These are phyloP conservation scores for Manihot esculenta DNA, from an alignment of 441 rosid species.

Conservation along the genomic window DNA sequence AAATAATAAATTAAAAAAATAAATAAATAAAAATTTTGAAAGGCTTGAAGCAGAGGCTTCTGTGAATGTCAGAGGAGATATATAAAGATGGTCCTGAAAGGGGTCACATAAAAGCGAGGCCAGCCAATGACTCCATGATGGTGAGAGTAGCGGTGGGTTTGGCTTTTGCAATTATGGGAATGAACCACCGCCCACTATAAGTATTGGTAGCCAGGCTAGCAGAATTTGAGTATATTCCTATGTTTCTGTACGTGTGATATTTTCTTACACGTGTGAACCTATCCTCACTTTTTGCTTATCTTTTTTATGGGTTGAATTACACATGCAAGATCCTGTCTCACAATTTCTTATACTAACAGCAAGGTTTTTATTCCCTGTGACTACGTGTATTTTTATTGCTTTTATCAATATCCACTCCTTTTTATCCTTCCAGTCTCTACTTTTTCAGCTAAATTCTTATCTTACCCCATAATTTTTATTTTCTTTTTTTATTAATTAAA, in stretches of 20 bases:
- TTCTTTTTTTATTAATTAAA: too few relatives aligned
- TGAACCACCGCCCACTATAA: background rate
- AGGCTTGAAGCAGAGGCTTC: background rate
- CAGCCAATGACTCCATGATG: background rate
- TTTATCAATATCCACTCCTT: background rate
- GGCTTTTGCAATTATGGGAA: background rate
- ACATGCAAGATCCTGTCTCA: background rate
- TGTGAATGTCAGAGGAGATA: background rate
- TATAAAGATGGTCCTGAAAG: background rate
- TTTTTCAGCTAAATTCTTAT: too few relatives aligned
- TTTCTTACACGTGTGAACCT: background rate
- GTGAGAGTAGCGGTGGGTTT: background rate
- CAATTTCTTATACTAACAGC: background rate
- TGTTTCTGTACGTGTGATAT: background rate
- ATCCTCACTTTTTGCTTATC: background rate
- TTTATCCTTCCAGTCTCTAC: too few relatives aligned
- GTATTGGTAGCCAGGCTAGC: slow-evolving; percentile 2
- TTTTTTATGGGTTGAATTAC: background rate
- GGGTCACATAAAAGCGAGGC: too few relatives aligned
- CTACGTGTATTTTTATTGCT: too few relatives aligned
- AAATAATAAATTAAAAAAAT: too few relatives aligned
- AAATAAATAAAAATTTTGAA: background rate
- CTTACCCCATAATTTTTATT: too few relatives aligned
- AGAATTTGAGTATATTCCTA: background rate
- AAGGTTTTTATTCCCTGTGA: background rate